A percentile compares a stretch with the other conserved stretches of the same genome.
phyloP scores from a whole-genome alignment of 345 rosid species.

The Populus simonii region DNA sequence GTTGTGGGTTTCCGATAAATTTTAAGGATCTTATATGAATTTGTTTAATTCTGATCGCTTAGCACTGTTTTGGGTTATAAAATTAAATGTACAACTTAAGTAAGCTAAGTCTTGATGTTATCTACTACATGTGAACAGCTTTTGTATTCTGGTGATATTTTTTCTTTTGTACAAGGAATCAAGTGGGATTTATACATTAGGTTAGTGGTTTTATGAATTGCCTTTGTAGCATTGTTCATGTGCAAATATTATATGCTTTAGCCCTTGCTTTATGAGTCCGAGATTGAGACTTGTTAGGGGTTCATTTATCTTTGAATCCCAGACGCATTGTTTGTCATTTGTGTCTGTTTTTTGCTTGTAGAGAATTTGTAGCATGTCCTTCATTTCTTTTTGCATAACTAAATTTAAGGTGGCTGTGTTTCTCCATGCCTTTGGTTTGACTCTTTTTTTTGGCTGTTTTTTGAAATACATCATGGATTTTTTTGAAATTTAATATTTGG shows the following conservation, averaged over 20 bases:
- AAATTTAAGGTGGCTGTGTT: background rate
- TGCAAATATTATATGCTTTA: background rate
- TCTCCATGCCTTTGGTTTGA: background rate
- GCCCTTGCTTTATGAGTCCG: background rate
- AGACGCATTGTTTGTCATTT: background rate
- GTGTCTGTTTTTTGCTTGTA: background rate
- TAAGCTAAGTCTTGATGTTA: background rate
- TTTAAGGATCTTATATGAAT: background rate
- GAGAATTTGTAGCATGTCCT: background rate
- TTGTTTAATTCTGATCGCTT: background rate
- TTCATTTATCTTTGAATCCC: background rate
- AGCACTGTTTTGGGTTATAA: background rate
- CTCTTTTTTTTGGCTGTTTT: background rate
- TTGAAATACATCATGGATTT: background rate
- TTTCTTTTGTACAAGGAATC: background rate
- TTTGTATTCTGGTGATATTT: background rate
- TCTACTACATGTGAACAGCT: background rate
- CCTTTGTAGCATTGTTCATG: background rate
- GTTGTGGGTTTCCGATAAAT: background rate
- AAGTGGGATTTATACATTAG: background rate
- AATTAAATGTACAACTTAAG: background rate
- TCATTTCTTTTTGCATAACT: background rate
- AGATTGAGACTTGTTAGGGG: background rate
- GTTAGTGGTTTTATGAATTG: background rate
- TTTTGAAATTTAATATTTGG: constrained; percentile 6